A percentile compares a stretch with the other conserved stretches of the same genome.
These are phyloP conservation scores for Tetrahymena thermophila DNA, from an alignment of 73 alveolate genomes.

Conservation along the genomic window DNA sequence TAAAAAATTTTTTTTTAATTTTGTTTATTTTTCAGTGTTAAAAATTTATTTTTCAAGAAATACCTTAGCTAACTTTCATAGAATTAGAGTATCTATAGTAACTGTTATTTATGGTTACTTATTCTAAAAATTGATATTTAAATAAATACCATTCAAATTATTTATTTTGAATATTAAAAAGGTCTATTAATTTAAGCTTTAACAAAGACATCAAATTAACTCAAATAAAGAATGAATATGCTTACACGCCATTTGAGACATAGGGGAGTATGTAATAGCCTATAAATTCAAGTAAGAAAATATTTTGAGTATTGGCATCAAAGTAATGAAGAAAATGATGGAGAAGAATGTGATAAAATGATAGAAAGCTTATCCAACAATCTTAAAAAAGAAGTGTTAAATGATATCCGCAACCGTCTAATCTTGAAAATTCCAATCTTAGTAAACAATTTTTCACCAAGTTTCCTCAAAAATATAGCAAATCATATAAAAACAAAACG, in stretches of 20 bases:
- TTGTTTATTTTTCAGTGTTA: no score
- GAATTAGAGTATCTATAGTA: no score
- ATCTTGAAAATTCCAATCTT: background rate
- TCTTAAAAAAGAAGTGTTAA: background rate
- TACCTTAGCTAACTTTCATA: no score
- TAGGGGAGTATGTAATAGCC: background rate
- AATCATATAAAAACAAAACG: background rate
- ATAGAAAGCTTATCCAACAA: background rate
- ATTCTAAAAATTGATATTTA: no score
- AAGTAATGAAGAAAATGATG: background rate
- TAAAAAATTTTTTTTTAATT: no score
- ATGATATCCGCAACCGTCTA: background rate
- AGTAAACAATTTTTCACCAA: background rate
- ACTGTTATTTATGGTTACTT: no score
- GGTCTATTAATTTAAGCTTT: background rate
- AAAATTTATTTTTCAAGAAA: no score
- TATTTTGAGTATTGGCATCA: background rate
- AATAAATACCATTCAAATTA: background rate
- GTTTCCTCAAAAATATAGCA: background rate
- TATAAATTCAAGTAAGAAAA: background rate
- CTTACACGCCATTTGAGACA: background rate
- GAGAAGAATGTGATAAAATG: background rate
- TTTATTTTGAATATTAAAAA: background rate
- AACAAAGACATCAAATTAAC: background rate
- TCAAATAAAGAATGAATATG: background rate